Evolutionary conservation across 2,329 filamentous ascomycete species (phyloP), one percentile per base, ranked within the genome.

Genomic region (Bimuria novae-zelandiae): DNA sequence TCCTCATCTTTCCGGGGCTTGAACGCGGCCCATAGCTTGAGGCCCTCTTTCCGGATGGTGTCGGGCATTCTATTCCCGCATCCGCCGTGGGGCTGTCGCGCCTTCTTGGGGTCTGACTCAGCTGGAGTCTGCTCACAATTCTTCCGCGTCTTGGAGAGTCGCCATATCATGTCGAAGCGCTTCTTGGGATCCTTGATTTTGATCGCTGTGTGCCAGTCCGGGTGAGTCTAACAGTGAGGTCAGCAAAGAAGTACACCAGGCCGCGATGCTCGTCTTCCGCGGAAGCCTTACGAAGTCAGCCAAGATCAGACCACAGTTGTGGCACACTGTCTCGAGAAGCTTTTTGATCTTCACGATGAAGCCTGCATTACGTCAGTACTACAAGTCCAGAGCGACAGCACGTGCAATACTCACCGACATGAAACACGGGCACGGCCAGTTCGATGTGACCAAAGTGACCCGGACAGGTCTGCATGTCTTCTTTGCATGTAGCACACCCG

Each of bases 311-410:
- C 92, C 93, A 83, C 95, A 99, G 77, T 95, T 97, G 80, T 96
- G 92, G 84, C 95, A 99, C 76, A 99, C 92, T 66, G 92, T 94
- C 83, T 99, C 95, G 76, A 99, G 82, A 68, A 99, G 86, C 82
- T 97, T 99, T 83, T 99, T 99, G 78, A 96, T 92, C 81, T 97
- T 97, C 76, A 90, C 95, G 79, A 99, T 89, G 78, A 97, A 99
- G 69, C 94, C 94, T 80, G 82, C 1, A 17, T 4, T 3, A 14
- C 22, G 48, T 65, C 50, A 68, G 60, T 35, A n/a, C n/a, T n/a
- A 19, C 29, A 3, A 25, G 16, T 5, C 30, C 4, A 39, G 21
- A 27, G 27, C 41, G 6, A 40, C 14, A n/a, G 37, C 16, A 16
- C 4, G 8, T 5, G 47, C 30, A 7, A 27, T 51, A 72, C 78